Evolutionary conservation across 2,329 filamentous ascomycete species (phyloP), one percentile per base, ranked within the genome.

Genomic region (Neonectria magnoliae): DNA sequence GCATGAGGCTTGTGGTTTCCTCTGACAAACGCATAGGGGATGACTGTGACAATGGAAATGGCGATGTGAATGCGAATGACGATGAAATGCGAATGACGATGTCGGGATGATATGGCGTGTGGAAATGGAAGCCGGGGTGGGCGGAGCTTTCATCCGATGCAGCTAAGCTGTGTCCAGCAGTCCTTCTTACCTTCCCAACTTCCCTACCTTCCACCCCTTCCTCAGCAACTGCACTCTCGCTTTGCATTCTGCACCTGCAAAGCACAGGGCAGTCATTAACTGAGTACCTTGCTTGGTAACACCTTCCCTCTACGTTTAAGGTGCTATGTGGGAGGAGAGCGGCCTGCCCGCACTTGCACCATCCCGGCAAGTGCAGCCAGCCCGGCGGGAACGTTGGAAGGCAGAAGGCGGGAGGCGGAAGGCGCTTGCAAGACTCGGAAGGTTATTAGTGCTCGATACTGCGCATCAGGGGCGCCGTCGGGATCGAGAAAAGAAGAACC

Each of bases 41-140:
- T 51, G 48, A 31, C 13, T 9, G 20, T 27, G 44, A 25, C 22
- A 31, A 57, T 60, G 58, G 51, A 33, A 48, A 61, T 50, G 41
- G 33, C 42, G 47, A n/a, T 54, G 29, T 25, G 14, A 36, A 14
- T 31, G 16, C 13, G 50, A 36, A 29, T 41, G 53, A 18, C 5
- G 20, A 55, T 44, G 48, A 36, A 44, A 51, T 53, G 47, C 47
- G 27, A 41, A 44, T 42, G 45, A 51, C 53, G 45, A 38, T 9
- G 9, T 29, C 5, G 29, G 29, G 44, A 62, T 57, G 53, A 27
- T 33, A 47, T 52, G 45, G 48, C 47, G 58, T 33, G 8, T 48
- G 20, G 44, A 48, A 48, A 16, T 48, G 20, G 51, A 41, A 25
- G 36, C 31, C 31, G 36, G 51, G 20, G 33, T 27, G 11, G 29